Evolutionary conservation across 257 asterid species (phyloP), one percentile per base, ranked within the genome.

Genomic region (Rhazya stricta): DNA sequence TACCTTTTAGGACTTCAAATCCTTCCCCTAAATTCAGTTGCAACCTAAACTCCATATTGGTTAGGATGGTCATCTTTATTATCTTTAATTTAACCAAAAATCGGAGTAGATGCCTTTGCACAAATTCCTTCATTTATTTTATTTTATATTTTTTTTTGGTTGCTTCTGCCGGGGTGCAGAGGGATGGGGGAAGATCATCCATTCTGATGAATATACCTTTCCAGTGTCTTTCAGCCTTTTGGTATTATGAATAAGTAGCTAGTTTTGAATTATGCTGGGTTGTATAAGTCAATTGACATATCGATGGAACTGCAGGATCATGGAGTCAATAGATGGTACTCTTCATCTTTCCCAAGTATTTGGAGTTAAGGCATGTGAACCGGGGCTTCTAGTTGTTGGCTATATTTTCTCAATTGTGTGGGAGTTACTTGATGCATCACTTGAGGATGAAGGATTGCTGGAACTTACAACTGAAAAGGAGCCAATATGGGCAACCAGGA

Each of bases 371-470:
- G 86, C 90, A 72, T 84, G 89, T 77, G 98, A 95, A 81, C 87
- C 96, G 48, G 98, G 98, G 88, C 53, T 85, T 76, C 81, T 89
- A 61, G 73, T 95, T 70, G 98, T 87, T 76, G 89, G 79, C 74
- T 90, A 85, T 78, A 73, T 95, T 78, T 84, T 95, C 74, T 78
- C 96, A 43, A 85, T 83, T 78, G 96, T 88, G 70, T 95, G 99
- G 99, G 84, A 77, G 84, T 86, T 95, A 76, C 88, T 95, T 73
- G 98, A 95, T 88, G 94, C 99, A 45, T 89, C 97, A 16, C 97
- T 95, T 77, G 98, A 91, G 45, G 99, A 95, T 70, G 97, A 95
- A 71, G 89, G 91, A 67, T 78, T 95, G 79, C 80, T 92, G 80
- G 96, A 92, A 78, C 85, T 85, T 76, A 85, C 97, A 72, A 76